Base-by-base conservation (phyloP, 768 basidiomycete species). In the Boletus coccyginus region DNA sequence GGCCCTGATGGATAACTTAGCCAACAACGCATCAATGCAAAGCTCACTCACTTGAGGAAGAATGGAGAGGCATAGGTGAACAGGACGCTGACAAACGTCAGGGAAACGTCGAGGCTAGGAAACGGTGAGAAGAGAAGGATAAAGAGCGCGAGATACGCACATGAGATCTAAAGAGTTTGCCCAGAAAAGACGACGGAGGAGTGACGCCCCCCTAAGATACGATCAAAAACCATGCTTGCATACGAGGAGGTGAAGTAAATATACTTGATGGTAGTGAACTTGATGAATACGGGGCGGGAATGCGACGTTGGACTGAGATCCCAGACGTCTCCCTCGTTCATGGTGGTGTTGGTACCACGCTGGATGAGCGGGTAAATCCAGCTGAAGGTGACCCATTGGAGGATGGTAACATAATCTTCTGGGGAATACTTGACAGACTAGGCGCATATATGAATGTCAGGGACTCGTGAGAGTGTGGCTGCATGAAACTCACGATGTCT, bases 11-110 rank as follows among this genome's bases (percentile, higher is more conserved):
- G 45, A n/a, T 27, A 32, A 48, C 7, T 58, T 8, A 54, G 48
- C 27, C 27, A 27, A 36, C 17, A 14, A 32, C 1, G 16, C n/a
- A 8, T 13, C n/a, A 7, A 39, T 2, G 10, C 5, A 7, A 50
- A 17, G 24, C 12, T 12, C 27, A 53, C 79, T 53, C 47, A 84
- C 83, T 90, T 92, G 43, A 97, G 78, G 75, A 95, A 94, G 75
- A 86, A 94, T 8, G 94, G 94, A 0, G 83, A 81, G 0, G 84
- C 78, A 71, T 94, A 96, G 62, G 88, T 88, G 73, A 92, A 87
- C 0, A 81, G 32, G 32, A 94, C 85, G 61, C 85, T 85, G 53
- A 86, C 65, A 56, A 86, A 73, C 0, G 92, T 91, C 41, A 94
- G 73, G 3, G 62, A 14, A 57, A 87, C 85, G 66, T 94, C 92